phyloP scores from a whole-genome alignment of 306 rosid species.

The cucumber (Cucumis sativus) region DNA sequence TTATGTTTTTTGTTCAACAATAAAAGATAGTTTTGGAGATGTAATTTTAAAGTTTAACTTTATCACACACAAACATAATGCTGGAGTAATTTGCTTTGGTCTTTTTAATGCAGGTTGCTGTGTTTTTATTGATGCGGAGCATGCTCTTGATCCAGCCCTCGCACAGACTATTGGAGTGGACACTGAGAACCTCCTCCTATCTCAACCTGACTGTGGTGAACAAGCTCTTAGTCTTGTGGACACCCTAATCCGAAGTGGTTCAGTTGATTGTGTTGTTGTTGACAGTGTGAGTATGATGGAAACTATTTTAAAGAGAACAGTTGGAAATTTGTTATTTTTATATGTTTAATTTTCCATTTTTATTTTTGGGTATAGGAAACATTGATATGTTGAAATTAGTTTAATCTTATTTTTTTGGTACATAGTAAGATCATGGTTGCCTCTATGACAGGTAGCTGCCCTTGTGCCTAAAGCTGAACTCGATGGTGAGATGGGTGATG shows the following conservation, averaged over 20 bases:
- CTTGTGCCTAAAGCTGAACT: slow-evolving; percentile 97
- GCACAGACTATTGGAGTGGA: slow-evolving; percentile 87
- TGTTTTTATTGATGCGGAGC: slow-evolving; percentile 90
- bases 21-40: background rate
- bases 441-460: slow-evolving; percentile 68
- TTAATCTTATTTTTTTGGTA: slow-evolving; percentile 1
- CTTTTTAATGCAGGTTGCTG: slow-evolving; percentile 41
- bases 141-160: slow-evolving; percentile 81
- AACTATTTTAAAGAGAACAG: background rate
- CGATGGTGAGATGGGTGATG: slow-evolving; percentile 98
- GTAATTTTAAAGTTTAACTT: background rate
- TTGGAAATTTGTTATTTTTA: background rate
- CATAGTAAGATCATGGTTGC: background rate
- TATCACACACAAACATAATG: background rate
- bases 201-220: slow-evolving; percentile 98
- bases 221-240: slow-evolving; percentile 95
- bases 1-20: background rate
- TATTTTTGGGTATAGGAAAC: background rate
- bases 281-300: slow-evolving; percentile 67
- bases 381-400: background rate
- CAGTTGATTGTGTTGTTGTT: slow-evolving; percentile 92
- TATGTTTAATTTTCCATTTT: background rate
- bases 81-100: background rate
- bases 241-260: slow-evolving; percentile 81
- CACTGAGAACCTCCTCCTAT: slow-evolving; percentile 60